Conservation (phyloP, 768 basidiomycete species). For the Xerocomus potaroensis region DNA sequence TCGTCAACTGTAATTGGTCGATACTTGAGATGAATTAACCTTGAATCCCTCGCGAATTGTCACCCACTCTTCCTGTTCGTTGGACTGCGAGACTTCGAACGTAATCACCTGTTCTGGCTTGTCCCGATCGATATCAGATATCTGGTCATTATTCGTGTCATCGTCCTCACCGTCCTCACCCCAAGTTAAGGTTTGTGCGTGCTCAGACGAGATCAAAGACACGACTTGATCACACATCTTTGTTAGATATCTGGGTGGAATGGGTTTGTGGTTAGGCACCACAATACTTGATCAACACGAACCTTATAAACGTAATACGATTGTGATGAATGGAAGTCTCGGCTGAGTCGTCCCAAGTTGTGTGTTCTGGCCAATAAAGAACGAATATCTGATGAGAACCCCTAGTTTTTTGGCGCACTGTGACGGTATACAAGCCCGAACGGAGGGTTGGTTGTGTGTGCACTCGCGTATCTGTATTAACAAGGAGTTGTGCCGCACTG, state of each 20-base stretch:
- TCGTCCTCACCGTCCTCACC: conserved; percentile 30
- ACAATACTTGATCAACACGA: background rate
- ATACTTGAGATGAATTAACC: conserved; percentile 27
- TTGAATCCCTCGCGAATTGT: conserved; percentile 41
- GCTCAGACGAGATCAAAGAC: conserved; percentile 45
- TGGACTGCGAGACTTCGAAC: conserved; percentile 51
- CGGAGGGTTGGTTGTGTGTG: conserved; percentile 12
- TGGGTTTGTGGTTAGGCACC: background rate
- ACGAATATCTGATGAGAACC: conserved; percentile 35
- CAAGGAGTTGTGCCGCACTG: conserved; percentile 13
- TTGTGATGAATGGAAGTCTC: conserved; percentile 43
- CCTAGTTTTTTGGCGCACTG: background rate
- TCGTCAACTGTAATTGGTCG: background rate
- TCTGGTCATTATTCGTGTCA: too few species aligned
- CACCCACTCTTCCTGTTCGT: conserved; percentile 51
- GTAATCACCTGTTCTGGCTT: conserved; percentile 45
- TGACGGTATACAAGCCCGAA: conserved; percentile 20
- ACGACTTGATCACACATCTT: conserved; percentile 55
- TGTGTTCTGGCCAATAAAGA: conserved; percentile 59
- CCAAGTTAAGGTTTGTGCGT: conserved; percentile 44
- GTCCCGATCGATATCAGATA: conserved; percentile 33
- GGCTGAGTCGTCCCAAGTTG: conserved; percentile 52
- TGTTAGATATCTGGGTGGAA: conserved; percentile 47
- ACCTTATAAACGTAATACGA: conserved; percentile 61
- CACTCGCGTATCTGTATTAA: conserved; percentile 1